phyloP scores from a whole-genome alignment of 2,329 filamentous ascomycete species.

The Aspergillus calidoustus region DNA sequence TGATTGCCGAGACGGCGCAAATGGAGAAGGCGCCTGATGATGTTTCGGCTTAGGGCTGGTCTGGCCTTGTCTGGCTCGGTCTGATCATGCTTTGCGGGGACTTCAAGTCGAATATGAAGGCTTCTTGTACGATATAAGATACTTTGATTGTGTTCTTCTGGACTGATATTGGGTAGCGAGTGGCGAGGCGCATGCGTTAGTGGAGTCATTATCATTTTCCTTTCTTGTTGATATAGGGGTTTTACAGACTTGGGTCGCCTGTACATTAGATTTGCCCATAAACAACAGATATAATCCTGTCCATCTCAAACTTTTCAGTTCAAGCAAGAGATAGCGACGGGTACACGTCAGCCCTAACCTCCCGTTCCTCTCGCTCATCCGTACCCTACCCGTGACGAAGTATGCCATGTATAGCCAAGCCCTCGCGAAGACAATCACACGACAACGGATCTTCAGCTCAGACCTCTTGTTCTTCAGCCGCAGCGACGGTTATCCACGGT shows the following conservation, averaged over 20 bases:
- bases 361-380: not conserved
- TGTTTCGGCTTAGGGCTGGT: not conserved
- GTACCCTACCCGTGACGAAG: not conserved
- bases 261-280: not conserved
- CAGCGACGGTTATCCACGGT: not conserved
- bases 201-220: not conserved
- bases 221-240: not conserved
- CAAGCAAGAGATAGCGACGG: not conserved
- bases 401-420: not conserved
- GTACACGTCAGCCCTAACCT: not conserved
- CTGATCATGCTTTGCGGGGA: not conserved
- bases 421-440: not conserved
- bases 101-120: not conserved
- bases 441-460: not conserved
- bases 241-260: not conserved
- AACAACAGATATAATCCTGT: not conserved
- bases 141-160: not conserved
- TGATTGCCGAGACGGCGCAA: conserved; percentile 9
- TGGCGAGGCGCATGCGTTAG: not conserved
- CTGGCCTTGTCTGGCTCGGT: too few relatives aligned
- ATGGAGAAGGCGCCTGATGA: conserved; percentile 24
- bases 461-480: not conserved
- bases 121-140: not conserved
- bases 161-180: not conserved
- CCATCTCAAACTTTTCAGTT: not conserved